Percentiles rank a stretch among this genome's conserved stretches.
These are phyloP conservation scores for Lodderomyces theae DNA, from an alignment of 1,139 yeast species.

Conservation along the genomic window DNA sequence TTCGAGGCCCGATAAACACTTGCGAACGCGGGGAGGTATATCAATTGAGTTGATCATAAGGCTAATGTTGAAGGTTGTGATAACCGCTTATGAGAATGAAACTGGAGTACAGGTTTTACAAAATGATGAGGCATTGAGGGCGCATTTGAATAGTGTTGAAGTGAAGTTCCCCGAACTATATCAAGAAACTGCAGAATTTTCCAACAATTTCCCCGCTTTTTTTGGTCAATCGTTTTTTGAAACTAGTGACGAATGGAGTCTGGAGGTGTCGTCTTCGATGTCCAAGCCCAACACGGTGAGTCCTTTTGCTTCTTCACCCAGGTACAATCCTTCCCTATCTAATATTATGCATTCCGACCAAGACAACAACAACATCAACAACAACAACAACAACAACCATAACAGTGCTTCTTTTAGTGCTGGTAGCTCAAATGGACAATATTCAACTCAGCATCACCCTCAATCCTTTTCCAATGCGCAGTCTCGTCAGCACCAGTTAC, in stretches of 20 bases:
- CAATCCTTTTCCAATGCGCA: conserved; percentile 2
- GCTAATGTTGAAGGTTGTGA: conserved; percentile 22
- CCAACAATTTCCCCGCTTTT: conserved; percentile 14
- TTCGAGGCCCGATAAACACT: not conserved
- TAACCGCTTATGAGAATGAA: conserved; percentile 18
- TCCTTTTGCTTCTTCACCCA: conserved; percentile 18
- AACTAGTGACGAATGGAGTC: conserved; percentile 1
- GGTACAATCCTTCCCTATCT: conserved; percentile 25
- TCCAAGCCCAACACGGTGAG: not conserved
- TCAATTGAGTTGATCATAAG: conserved; percentile 21
- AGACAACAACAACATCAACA: not conserved
- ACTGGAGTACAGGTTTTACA: conserved; percentile 11
- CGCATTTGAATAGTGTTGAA: conserved; percentile 18
- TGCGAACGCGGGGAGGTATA: conserved; percentile 14
- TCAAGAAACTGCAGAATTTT: conserved; percentile 10
- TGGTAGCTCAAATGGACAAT: not conserved
- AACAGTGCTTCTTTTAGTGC: too few species aligned
- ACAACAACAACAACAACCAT: not conserved
- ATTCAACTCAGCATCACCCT: not conserved
- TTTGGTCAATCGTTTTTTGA: conserved; percentile 18
- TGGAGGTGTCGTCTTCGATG: not conserved
- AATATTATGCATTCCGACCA: conserved; percentile 22
- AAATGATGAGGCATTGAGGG: conserved; percentile 15
- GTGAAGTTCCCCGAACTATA: conserved; percentile 26
- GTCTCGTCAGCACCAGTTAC: conserved; percentile 4